Evolutionary conservation across 257 asterid genomes (phyloP).

Genomic region (Asclepias syriaca): DNA sequence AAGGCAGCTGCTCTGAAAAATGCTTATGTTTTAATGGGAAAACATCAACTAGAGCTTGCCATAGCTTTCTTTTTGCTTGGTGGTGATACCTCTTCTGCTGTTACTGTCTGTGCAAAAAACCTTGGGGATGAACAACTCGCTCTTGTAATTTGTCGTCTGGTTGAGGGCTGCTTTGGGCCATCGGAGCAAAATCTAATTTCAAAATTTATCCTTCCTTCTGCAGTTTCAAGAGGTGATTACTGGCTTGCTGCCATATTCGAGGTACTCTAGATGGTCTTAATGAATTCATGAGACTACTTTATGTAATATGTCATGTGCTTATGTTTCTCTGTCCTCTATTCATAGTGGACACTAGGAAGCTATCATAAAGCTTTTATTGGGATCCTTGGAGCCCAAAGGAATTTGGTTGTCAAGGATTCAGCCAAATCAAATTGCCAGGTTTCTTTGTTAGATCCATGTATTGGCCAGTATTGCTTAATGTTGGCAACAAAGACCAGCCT

Average conservation of each 20-base stretch:
- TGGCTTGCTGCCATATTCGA: constrained; percentile 89
- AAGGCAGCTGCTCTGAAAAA: constrained; percentile 95
- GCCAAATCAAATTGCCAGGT: constrained; percentile 45
- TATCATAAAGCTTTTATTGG: constrained; percentile 52
- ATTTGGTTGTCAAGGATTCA: constrained; percentile 36
- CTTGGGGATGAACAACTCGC: constrained; percentile 98
- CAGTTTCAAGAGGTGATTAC: constrained; percentile 62
- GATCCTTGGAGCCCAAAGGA: constrained; percentile 60
- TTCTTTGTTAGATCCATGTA: constrained; percentile 76
- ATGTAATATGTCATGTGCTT: constrained; percentile 2
- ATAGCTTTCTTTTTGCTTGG: constrained; percentile 96
- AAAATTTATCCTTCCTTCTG: constrained; percentile 81
- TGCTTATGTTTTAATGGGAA: constrained; percentile 92
- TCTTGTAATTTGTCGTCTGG: constrained; percentile 86
- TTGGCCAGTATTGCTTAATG: constrained; percentile 84
- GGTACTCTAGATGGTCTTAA: constrained; percentile 32
- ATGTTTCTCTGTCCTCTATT: constrained; percentile 20
- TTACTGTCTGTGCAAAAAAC: constrained; percentile 82
- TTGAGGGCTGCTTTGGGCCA: constrained; percentile 78
- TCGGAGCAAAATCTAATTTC: constrained; percentile 60
- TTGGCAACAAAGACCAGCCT: constrained; percentile 72
- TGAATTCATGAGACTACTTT: constrained; percentile 14
- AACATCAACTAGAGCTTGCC: constrained; percentile 96
- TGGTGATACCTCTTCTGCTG: constrained; percentile 93
- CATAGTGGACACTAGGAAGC: constrained; percentile 86